These are phyloP conservation scores for Eremothecium sinecaudum DNA, from an alignment of 1,139 yeast species.

Conservation along the genomic window DNA sequence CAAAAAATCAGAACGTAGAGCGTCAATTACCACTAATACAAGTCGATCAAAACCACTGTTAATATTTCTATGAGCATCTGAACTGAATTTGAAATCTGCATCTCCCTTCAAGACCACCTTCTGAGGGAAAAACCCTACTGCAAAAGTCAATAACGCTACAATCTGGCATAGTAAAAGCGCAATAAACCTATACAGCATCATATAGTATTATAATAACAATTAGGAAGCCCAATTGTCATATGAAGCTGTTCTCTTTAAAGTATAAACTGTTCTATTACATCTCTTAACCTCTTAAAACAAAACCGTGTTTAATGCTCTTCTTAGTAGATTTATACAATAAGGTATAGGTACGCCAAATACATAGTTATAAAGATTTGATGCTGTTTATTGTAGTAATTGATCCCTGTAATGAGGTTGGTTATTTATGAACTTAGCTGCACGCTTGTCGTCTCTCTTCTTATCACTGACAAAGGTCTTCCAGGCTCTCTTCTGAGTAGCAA, in stretches of 20 bases:
- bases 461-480: constrained; percentile 67
- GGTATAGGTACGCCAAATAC: too few species aligned
- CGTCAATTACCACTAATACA: constrained; percentile 84
- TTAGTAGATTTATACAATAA: too few species aligned
- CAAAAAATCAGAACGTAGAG: constrained; percentile 80
- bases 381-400: constrained; percentile 68
- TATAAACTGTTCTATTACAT: too few species aligned
- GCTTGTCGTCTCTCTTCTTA: constrained; percentile 63
- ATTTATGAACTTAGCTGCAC: constrained; percentile 72
- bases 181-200: background rate
- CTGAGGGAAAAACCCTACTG: constrained; percentile 83
- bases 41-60: constrained; percentile 55
- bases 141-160: constrained; percentile 50
- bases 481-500: constrained; percentile 57
- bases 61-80: constrained; percentile 17
- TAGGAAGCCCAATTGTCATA: too few species aligned
- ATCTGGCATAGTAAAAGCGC: constrained; percentile 34
- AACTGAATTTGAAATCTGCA: constrained; percentile 20
- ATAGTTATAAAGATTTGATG: too few species aligned
- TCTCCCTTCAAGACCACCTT: constrained; percentile 61
- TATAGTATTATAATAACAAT: too few species aligned
- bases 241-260: too few species aligned
- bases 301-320: constrained; percentile 4
- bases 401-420: constrained; percentile 90
- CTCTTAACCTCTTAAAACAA: too few species aligned